A percentile compares a stretch with the other conserved stretches of the same genome.
These are phyloP conservation scores for Suillus spraguei DNA, from an alignment of 768 basidiomycete species.

Conservation along the genomic window DNA sequence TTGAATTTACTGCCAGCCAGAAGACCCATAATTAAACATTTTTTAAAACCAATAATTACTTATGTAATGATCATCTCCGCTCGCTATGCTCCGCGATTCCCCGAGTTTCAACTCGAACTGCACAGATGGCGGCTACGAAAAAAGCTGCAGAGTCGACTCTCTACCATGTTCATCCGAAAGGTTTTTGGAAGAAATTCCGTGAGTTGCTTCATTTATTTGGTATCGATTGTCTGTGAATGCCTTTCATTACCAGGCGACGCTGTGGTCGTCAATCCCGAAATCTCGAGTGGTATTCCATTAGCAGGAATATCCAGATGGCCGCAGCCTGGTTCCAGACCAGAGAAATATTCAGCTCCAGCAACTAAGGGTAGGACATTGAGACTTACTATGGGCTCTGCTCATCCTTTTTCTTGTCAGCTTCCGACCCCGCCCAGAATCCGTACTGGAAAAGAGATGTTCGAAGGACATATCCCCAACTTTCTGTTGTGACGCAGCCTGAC, in stretches of 20 bases:
- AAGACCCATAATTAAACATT: too few relatives aligned
- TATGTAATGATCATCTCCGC: slow-evolving; percentile 1
- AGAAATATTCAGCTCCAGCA: slow-evolving; percentile 85
- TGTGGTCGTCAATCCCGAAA: slow-evolving; percentile 84
- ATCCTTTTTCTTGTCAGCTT: slow-evolving; percentile 49
- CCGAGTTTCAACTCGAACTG: slow-evolving; percentile 12
- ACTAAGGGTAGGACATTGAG: slow-evolving; percentile 68
- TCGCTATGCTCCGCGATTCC: not conserved
- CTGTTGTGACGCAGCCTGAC: slow-evolving; percentile 83
- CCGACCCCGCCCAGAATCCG: slow-evolving; percentile 85
- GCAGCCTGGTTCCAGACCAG: slow-evolving; percentile 85
- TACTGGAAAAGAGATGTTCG: slow-evolving; percentile 98
- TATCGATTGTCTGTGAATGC: slow-evolving; percentile 11
- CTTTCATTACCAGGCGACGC: slow-evolving; percentile 63
- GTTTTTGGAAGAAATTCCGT: slow-evolving; percentile 98
- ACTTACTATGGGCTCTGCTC: not conserved
- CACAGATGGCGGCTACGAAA: slow-evolving; percentile 63
- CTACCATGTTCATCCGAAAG: slow-evolving; percentile 87
- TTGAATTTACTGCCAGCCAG: too few relatives aligned
- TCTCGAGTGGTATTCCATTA: slow-evolving; percentile 87
- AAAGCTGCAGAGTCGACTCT: slow-evolving; percentile 86
- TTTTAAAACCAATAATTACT: too few relatives aligned
- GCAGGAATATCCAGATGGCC: slow-evolving; percentile 75
- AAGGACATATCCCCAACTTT: slow-evolving; percentile 89
- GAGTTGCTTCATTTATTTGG: slow-evolving; percentile 32